phyloP scores from a whole-genome alignment of 2,329 filamentous ascomycete genomes.

The Aspergillus calidoustus region DNA sequence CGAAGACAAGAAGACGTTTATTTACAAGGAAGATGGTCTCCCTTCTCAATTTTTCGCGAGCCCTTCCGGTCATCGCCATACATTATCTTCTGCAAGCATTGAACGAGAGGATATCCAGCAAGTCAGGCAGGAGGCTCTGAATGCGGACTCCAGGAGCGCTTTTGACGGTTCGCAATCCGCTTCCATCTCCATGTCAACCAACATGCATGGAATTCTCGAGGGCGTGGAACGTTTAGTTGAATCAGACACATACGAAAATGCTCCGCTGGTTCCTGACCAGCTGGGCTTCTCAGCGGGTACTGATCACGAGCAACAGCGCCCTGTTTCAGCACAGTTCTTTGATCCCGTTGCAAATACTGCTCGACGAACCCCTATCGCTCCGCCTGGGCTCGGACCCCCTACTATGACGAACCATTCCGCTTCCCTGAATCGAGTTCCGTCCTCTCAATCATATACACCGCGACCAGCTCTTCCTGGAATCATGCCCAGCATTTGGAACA shows the following conservation, averaged over 20 bases:
- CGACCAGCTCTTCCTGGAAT: slow-evolving; percentile 37
- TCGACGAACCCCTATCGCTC: slow-evolving; percentile 36
- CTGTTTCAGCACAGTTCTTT: slow-evolving; percentile 31
- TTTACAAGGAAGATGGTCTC: slow-evolving; percentile 58
- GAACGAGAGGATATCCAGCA: slow-evolving; percentile 46
- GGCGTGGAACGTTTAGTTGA: slow-evolving; percentile 46
- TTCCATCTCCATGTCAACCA: slow-evolving; percentile 48
- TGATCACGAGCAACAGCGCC: slow-evolving; percentile 21
- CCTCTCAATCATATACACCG: slow-evolving; percentile 39
- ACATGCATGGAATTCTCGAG: slow-evolving; percentile 46
- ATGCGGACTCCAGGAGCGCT: slow-evolving; percentile 36
- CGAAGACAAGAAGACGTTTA: slow-evolving; percentile 52
- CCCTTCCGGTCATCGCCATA: slow-evolving; percentile 46
- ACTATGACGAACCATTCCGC: slow-evolving; percentile 23
- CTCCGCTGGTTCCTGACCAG: slow-evolving; percentile 32
- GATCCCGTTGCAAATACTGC: slow-evolving; percentile 26
- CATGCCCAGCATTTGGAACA: slow-evolving; percentile 50
- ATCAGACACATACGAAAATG: slow-evolving; percentile 45
- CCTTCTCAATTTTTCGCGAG: slow-evolving; percentile 56
- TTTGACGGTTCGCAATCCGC: slow-evolving; percentile 54
- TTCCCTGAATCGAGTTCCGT: slow-evolving; percentile 27
- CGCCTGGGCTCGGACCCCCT: slow-evolving; percentile 39
- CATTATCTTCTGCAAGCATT: slow-evolving; percentile 45
- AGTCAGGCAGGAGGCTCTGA: slow-evolving; percentile 29
- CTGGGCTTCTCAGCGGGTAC: slow-evolving; percentile 31